These are phyloP conservation scores for Moricandia arvensis DNA, from an alignment of 345 rosid species.

Conservation along the genomic window DNA sequence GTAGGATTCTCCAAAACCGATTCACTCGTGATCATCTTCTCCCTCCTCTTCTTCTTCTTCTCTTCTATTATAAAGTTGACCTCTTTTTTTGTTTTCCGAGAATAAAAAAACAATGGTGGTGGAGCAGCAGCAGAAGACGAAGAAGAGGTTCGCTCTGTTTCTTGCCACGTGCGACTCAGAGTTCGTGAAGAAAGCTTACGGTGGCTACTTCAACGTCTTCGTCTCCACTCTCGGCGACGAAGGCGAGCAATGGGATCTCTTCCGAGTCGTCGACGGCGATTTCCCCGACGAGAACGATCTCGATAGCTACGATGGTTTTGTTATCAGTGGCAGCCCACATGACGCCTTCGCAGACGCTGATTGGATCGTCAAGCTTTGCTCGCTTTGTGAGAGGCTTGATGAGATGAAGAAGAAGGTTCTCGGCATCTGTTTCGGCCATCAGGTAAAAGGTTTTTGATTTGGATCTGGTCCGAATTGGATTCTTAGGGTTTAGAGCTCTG, in stretches of 20 bases:
- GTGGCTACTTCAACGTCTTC: conserved; percentile 81
- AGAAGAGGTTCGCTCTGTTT: conserved; percentile 59
- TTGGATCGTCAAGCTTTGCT: conserved; percentile 77
- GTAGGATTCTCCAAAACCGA: background rate
- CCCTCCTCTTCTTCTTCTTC: background rate
- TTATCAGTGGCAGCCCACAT: conserved; percentile 76
- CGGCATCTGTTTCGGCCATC: conserved; percentile 94
- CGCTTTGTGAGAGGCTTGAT: conserved; percentile 55
- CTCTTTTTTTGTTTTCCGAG: background rate
- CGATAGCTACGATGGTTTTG: conserved; percentile 64
- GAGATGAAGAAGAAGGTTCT: conserved; percentile 78
- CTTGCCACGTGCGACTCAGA: conserved; percentile 69
- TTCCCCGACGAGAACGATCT: conserved; percentile 65
- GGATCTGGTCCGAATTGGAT: background rate
- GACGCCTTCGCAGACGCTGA: conserved; percentile 76
- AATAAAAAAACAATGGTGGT: conserved; percentile 15
- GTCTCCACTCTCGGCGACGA: conserved; percentile 60
- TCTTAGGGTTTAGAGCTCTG: conserved; percentile 5
- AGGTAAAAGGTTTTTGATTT: conserved; percentile 42
- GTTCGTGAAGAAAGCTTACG: conserved; percentile 63
- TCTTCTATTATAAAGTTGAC: background rate
- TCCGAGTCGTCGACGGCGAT: conserved; percentile 72
- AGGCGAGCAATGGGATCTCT: conserved; percentile 77
- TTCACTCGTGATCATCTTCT: conserved; percentile 26
- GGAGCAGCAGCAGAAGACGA: conserved; percentile 7